Conservation (phyloP, 495 filamentous ascomycete species). For the Clavariopsis aquatica region DNA sequence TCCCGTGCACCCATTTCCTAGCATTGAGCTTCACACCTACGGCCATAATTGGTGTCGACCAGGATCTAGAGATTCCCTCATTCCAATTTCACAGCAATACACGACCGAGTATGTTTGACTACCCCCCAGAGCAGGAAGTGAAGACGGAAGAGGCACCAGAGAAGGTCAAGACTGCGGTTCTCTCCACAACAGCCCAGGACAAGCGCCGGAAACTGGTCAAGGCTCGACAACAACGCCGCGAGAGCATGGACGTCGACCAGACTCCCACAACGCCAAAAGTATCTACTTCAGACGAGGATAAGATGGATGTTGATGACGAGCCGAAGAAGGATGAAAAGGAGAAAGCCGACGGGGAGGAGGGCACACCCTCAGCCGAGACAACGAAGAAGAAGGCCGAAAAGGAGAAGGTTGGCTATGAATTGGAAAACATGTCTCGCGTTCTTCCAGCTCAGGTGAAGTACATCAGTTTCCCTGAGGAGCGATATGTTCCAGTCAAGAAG, state of each 20-base stretch:
- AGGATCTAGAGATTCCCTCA: constrained; percentile 88
- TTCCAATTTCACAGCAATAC: constrained; percentile 97
- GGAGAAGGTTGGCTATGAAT: constrained; percentile 92
- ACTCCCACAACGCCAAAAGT: constrained; percentile 70
- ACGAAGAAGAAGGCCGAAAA: constrained; percentile 86
- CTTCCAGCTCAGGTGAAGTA: constrained; percentile 92
- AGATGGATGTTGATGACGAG: constrained; percentile 89
- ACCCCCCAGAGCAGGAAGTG: constrained; percentile 92
- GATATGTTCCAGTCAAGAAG: constrained; percentile 95
- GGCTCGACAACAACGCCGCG: constrained; percentile 46
- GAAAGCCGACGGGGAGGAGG: constrained; percentile 52
- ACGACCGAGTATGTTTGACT: constrained; percentile 93
- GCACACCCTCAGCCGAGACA: constrained; percentile 46
- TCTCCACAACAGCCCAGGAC: constrained; percentile 95
- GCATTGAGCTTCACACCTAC: constrained; percentile 92
- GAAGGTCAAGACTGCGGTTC: constrained; percentile 91
- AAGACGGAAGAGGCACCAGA: constrained; percentile 91
- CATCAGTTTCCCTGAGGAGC: constrained; percentile 79
- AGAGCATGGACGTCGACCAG: constrained; percentile 62
- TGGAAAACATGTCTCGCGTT: constrained; percentile 96
- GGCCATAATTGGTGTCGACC: constrained; percentile 89
- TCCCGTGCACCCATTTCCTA: constrained; percentile 97
- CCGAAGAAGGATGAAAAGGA: constrained; percentile 57
- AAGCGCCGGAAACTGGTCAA: constrained; percentile 79
- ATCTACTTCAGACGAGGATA: constrained; percentile 63